Conservation (phyloP, 225 moss, liverwort and hornwort species). For the Asterella californica region DNA sequence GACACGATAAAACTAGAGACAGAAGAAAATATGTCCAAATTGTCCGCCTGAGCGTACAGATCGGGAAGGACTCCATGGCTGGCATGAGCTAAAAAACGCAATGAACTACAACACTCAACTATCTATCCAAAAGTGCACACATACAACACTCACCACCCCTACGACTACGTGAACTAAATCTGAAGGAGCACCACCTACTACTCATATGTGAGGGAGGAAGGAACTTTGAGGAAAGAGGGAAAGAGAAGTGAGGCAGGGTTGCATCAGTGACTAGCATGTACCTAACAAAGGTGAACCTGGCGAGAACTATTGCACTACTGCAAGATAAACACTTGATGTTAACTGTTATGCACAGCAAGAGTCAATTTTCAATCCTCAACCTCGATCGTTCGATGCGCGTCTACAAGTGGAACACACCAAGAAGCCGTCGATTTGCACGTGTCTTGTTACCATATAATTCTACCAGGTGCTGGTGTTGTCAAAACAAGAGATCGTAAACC, state of each 20-base stretch:
- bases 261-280: not conserved
- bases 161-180: not conserved
- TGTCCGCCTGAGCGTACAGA: not conserved
- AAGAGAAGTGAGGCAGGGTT: not conserved
- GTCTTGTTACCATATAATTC: no score
- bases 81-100: not conserved
- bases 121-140: not conserved
- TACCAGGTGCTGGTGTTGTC: no score
- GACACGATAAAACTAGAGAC: not conserved
- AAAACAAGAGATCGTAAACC: no score
- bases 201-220: not conserved
- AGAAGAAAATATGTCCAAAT: slow-evolving; percentile 3
- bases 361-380: no score
- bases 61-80: not conserved
- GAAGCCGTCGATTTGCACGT: no score
- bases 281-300: not conserved
- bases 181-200: not conserved
- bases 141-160: not conserved
- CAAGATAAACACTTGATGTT: no score
- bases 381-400: no score
- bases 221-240: not conserved
- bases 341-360: no score
- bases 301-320: no score
- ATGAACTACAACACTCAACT: not conserved
- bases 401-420: no score